Conservation (phyloP, 2,329 filamentous ascomycete species). For the Fusarium subglutinans region DNA sequence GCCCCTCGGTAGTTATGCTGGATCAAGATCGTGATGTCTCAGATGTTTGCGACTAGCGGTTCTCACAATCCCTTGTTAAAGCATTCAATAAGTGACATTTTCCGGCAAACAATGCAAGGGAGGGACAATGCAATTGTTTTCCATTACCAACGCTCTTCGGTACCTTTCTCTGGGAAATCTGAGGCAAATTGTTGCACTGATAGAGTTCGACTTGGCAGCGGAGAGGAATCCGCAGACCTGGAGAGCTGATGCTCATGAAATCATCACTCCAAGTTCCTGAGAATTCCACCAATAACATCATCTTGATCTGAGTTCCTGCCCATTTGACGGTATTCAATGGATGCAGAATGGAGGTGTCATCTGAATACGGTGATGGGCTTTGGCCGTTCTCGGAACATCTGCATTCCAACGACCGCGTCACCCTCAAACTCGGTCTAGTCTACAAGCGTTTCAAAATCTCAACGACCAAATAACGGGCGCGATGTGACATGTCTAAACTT, state of each 20-base stretch:
- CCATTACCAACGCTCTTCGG: accelerated
- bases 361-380: not conserved
- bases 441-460: not conserved
- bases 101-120: not conserved
- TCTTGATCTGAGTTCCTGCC: not conserved
- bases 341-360: not conserved
- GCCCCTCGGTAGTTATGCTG: not conserved
- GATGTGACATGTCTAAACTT: not conserved
- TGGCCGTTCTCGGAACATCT: not conserved
- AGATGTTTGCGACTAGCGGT: slow-evolving; percentile 4
- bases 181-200: not conserved
- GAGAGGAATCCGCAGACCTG: not conserved
- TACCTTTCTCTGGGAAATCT: not conserved
- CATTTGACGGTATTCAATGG: not conserved
- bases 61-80: not conserved
- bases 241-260: not conserved
- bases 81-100: not conserved
- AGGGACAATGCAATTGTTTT: not conserved
- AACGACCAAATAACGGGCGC: not conserved
- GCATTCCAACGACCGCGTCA: slow-evolving; percentile 2
- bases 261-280: not conserved
- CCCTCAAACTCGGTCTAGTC: not conserved
- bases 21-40: slow-evolving; percentile 7
- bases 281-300: not conserved
- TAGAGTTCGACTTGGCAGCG: not conserved